phyloP scores from a whole-genome alignment of 805 yeast species.

The Myxozyma neglecta region DNA sequence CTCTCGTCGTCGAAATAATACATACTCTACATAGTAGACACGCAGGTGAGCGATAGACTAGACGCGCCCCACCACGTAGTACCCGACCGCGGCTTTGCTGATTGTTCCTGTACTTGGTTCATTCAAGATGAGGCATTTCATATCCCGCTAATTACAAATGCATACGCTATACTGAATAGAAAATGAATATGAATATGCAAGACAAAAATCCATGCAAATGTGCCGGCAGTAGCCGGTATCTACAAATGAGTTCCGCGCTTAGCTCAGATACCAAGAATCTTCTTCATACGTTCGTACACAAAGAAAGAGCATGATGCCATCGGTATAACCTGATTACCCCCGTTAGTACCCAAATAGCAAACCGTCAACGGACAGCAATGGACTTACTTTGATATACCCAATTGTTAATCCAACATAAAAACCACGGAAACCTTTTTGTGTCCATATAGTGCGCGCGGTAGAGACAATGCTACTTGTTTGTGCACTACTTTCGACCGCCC shows the following conservation, averaged over 20 bases:
- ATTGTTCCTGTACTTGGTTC: too few species aligned
- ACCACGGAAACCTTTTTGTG: conserved; percentile 79
- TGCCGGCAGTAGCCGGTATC: neutral
- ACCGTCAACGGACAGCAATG: neutral
- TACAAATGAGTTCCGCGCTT: neutral
- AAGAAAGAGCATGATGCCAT: conserved; percentile 96
- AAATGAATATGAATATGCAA: too few species aligned
- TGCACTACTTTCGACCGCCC: conserved; percentile 44
- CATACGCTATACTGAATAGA: too few species aligned
- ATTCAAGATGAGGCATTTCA: too few species aligned
- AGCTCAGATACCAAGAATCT: conserved; percentile 58
- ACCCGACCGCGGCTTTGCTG: too few species aligned
- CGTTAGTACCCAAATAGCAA: neutral
- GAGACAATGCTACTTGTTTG: conserved; percentile 43
- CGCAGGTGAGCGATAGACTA: too few species aligned
- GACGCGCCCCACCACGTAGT: too few species aligned
- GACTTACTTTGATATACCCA: conserved; percentile 81
- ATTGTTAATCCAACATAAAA: conserved; percentile 92
- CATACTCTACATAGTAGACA: too few species aligned
- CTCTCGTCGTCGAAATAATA: too few species aligned
- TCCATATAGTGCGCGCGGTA: conserved; percentile 61
- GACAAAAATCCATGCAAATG: too few species aligned
- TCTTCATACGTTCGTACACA: conserved; percentile 86
- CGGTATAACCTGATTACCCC: conserved; percentile 51
- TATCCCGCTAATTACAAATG: too few species aligned